Conservation (phyloP, 2,329 filamentous ascomycete species). For the Pseudogymnoascus sp. region DNA sequence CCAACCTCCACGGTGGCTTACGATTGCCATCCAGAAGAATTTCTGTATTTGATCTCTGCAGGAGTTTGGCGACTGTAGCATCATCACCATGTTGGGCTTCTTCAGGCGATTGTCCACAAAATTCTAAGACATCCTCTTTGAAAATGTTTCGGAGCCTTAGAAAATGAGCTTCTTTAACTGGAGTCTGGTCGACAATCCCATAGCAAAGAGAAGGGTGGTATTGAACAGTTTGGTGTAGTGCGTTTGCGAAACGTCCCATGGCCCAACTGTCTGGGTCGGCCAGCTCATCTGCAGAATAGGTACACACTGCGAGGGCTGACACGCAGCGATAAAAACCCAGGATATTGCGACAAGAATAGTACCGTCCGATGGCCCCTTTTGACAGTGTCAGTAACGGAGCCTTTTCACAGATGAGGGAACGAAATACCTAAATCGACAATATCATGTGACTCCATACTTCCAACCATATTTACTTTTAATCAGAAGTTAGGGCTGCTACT, state of each 20-base stretch:
- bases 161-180: constrained; percentile 14
- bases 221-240: constrained; percentile 14
- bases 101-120: constrained; percentile 3
- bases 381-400: too few relatives aligned
- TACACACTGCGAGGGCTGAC: not conserved
- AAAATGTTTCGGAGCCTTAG: constrained; percentile 6
- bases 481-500: too few relatives aligned
- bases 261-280: not conserved
- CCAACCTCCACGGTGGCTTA: constrained; percentile 18
- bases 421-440: not conserved
- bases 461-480: too few relatives aligned
- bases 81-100: constrained; percentile 10
- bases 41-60: too few relatives aligned
- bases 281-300: not conserved
- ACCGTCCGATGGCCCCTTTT: not conserved
- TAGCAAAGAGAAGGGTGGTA: constrained; percentile 17
- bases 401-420: too few relatives aligned
- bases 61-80: too few relatives aligned
- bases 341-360: not conserved
- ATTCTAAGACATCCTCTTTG: constrained; percentile 15
- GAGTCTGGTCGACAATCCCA: constrained; percentile 13
- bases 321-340: not conserved
- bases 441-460: not conserved
- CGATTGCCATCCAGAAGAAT: constrained; percentile 9
- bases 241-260: not conserved